Evolutionary conservation across 192 early-diverging fungal species (phyloP).

Genomic region (Gamsiella multidivaricata): DNA sequence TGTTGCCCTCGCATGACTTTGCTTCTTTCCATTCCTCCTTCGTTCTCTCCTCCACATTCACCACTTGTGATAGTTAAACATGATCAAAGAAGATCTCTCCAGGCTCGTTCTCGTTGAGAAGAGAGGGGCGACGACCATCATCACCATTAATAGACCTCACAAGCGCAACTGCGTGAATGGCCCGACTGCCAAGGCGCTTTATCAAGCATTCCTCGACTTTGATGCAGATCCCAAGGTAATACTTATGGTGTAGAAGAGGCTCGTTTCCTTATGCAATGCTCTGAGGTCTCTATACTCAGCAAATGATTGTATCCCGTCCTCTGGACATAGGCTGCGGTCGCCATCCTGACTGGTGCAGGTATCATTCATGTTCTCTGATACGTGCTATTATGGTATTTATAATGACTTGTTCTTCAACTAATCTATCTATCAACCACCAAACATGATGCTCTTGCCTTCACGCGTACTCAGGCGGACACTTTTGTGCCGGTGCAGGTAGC

Average conservation of each 20-base stretch:
- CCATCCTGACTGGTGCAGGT: conserved; percentile 60
- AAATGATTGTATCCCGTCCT: too few species aligned
- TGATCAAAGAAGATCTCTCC: conserved; percentile 25
- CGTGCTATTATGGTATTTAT: too few species aligned
- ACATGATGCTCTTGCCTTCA: not conserved
- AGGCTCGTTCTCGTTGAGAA: conserved; percentile 40
- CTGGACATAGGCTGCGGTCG: conserved; percentile 38
- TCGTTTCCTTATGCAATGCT: too few species aligned
- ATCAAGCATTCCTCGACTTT: conserved; percentile 62
- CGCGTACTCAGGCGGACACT: conserved; percentile 58
- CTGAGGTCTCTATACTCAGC: too few species aligned
- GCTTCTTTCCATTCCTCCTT: not conserved
- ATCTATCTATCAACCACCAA: not conserved
- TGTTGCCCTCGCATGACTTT: not conserved
- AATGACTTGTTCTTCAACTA: too few species aligned
- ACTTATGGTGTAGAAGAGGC: too few species aligned
- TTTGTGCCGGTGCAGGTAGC: conserved; percentile 60
- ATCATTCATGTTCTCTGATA: not conserved
- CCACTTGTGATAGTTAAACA: not conserved
- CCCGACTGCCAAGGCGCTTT: conserved; percentile 51
- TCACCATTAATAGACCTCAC: conserved; percentile 57
- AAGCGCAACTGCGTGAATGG: conserved; percentile 63
- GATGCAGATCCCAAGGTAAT: conserved; percentile 55
- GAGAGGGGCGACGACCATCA: conserved; percentile 26
- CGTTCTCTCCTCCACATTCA: not conserved